These are phyloP conservation scores for Proliferodiscus dingleyae DNA, from an alignment of 2,329 filamentous ascomycete genomes.

Conservation along the genomic window DNA sequence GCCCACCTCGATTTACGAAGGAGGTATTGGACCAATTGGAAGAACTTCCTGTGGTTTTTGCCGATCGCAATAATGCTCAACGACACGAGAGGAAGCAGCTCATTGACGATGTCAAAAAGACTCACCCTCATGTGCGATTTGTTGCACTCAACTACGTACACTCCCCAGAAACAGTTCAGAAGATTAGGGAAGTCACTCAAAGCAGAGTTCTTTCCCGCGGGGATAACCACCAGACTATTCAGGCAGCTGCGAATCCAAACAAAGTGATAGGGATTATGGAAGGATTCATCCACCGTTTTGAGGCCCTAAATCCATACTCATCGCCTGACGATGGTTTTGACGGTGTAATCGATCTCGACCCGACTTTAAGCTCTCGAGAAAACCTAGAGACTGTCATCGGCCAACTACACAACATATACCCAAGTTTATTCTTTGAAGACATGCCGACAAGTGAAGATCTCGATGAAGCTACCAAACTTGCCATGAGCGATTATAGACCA, in stretches of 20 bases:
- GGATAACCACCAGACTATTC: slow-evolving; percentile 97
- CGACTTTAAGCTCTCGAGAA: slow-evolving; percentile 67
- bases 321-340: slow-evolving; percentile 82
- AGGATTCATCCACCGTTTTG: slow-evolving; percentile 81
- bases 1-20: slow-evolving; percentile 72
- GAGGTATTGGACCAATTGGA: slow-evolving; percentile 62
- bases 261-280: slow-evolving; percentile 93
- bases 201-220: slow-evolving; percentile 78
- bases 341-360: slow-evolving; percentile 77
- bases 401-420: slow-evolving; percentile 70
- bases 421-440: slow-evolving; percentile 60
- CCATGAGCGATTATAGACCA: slow-evolving; percentile 73
- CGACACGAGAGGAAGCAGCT: slow-evolving; percentile 83
- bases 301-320: slow-evolving; percentile 62
- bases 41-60: slow-evolving; percentile 68
- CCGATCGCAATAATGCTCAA: slow-evolving; percentile 92
- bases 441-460: slow-evolving; percentile 70
- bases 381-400: slow-evolving; percentile 79
- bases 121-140: slow-evolving; percentile 60
- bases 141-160: slow-evolving; percentile 89
- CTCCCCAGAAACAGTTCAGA: slow-evolving; percentile 58
- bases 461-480: slow-evolving; percentile 71
- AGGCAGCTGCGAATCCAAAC: slow-evolving; percentile 65
- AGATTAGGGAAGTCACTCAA: slow-evolving; percentile 70
- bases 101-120: slow-evolving; percentile 67